phyloP scores from a whole-genome alignment of 169 alveolate species.

The Plasmodium ovale region DNA sequence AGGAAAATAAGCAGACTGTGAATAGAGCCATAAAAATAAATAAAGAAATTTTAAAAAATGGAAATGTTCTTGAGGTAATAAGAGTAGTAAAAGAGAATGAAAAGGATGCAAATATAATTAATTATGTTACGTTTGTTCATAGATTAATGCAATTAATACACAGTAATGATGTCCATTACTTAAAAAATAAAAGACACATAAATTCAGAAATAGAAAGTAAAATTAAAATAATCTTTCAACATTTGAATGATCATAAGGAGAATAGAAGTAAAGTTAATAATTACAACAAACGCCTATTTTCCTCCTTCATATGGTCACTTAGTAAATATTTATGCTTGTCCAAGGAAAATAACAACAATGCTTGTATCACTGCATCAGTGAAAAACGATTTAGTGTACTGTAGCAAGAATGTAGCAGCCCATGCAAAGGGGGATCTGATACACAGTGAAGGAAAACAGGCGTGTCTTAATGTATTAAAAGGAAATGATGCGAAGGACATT shows the following conservation, averaged over 20 bases:
- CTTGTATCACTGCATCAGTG: neutral
- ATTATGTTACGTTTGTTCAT: slow-evolving; percentile 62
- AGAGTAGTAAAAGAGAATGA: slow-evolving; percentile 40
- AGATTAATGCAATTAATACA: slow-evolving; percentile 57
- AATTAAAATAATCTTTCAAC: slow-evolving; percentile 31
- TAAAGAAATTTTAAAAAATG: slow-evolving; percentile 55
- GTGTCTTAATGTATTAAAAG: neutral
- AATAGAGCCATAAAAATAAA: slow-evolving; percentile 36
- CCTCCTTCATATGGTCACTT: slow-evolving; percentile 74
- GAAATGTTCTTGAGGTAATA: slow-evolving; percentile 43
- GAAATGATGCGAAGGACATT: neutral
- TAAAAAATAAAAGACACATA: slow-evolving; percentile 33
- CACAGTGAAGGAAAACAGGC: neutral
- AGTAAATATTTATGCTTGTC: slow-evolving; percentile 37
- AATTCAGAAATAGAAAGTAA: slow-evolving; percentile 57
- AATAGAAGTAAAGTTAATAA: slow-evolving; percentile 15
- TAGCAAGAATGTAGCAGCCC: neutral
- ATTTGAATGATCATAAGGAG: slow-evolving; percentile 32
- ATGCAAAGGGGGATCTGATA: neutral
- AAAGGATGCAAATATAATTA: slow-evolving; percentile 46
- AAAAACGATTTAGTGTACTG: no score
- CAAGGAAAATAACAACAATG: neutral
- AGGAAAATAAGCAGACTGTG: slow-evolving; percentile 9
- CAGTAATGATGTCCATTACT: slow-evolving; percentile 5
- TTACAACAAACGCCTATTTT: slow-evolving; percentile 63